These are phyloP conservation scores for Castanea sativa DNA, from an alignment of 306 rosid species.

Conservation along the genomic window DNA sequence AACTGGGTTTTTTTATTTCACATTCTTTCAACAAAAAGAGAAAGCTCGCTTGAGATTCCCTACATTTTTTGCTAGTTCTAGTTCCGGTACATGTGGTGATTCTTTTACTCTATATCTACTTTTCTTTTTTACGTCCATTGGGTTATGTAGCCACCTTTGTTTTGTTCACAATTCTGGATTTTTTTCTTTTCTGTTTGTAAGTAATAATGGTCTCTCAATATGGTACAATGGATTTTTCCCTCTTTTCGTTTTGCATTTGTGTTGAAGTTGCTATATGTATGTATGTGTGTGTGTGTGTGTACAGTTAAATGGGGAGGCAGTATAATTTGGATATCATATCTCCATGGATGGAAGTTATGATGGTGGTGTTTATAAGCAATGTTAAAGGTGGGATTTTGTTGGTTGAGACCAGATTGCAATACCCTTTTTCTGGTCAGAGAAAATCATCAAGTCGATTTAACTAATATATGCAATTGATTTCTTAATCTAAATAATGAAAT, in stretches of 20 bases:
- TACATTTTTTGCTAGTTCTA: not conserved
- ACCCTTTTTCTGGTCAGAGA: not conserved
- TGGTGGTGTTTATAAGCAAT: constrained; percentile 5
- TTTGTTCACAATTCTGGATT: not conserved
- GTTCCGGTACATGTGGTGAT: constrained; percentile 25
- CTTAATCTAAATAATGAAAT: not conserved
- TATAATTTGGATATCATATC: constrained; percentile 16
- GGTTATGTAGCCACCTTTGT: not conserved
- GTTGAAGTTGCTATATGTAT: not conserved
- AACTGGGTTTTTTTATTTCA: constrained; percentile 10
- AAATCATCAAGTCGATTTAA: not conserved
- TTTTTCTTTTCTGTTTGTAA: not conserved
- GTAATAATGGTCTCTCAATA: not conserved
- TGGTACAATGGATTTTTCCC: not conserved
- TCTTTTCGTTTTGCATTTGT: not conserved
- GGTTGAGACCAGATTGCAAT: not conserved
- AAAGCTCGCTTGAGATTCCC: not conserved
- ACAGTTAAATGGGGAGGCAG: not conserved
- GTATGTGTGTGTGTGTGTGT: not conserved
- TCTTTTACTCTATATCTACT: not conserved
- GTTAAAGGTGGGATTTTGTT: not conserved
- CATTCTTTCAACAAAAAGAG: not conserved
- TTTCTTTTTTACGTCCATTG: not conserved
- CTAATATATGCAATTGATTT: not conserved
- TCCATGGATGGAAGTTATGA: constrained; percentile 6